Base-by-base conservation (phyloP, 768 basidiomycete genomes). In the Mrakia gelida region DNA sequence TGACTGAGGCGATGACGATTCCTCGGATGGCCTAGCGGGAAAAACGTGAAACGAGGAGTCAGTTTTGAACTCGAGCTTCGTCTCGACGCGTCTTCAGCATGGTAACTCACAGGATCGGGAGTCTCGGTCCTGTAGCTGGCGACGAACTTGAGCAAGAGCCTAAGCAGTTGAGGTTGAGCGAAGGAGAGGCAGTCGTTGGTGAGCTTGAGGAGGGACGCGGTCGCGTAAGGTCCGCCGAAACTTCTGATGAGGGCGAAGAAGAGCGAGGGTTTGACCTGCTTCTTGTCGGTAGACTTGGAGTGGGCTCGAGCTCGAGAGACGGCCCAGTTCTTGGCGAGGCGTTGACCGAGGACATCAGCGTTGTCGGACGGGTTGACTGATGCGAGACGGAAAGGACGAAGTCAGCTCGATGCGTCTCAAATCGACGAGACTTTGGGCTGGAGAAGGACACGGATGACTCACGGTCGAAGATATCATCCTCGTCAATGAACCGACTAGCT, bases 131-230 rank as follows among this genome's bases (percentile, higher is more conserved):
- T 91, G 83, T 96, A 97, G 3, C 85, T 84, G 0, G 92, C 90
- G 65, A 98, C 95, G 82, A 92, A 98, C 13, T 88, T 85, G 72
- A 98, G 86, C 7, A 98, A 86, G 81, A 89, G 87, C 10, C 92
- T 89, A 32, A 98, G 88, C 2, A 97, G 87, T 82, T 94, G 91
- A 0, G 96, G 96, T 82, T 98, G 95, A 10, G 89, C 83, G 84
- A 97, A 98, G 0, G 90, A 89, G 28, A 98, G 86, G 38, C 86
- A 85, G 82, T 98, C 96, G 82, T 95, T 93, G 1, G 88, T 45
- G n/a, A 92, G 78, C 84, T 96, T 97, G 80, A 83, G 82, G 28
- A 85, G 15, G 49, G 84, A 84, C 0, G 86, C 86, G 10, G 84
- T 75, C 65, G 85, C 74, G 80, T 91, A 96, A 0, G 92, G 92